Base-by-base conservation (phyloP, 2,329 filamentous ascomycete species). In the Sodiomyces alkalinus region DNA sequence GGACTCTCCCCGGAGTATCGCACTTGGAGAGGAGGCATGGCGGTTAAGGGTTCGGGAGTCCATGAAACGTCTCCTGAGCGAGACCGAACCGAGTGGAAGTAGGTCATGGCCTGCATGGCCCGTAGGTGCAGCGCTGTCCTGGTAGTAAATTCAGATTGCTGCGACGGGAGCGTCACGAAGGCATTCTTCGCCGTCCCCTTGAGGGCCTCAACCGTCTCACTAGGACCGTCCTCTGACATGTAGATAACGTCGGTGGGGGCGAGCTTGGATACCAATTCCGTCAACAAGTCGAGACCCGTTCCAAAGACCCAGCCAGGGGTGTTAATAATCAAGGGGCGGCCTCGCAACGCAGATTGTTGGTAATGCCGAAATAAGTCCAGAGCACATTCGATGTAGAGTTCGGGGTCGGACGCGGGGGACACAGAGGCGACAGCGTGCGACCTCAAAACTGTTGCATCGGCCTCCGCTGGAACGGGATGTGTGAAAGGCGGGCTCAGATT, bases 51-150 rank as follows among this genome's bases (percentile, higher is more conserved):
- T 1, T 52, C 56, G 0, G 58, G 34, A 28, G 63, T 53, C 67
- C 73, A 80, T 24, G 44, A 48, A 13, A 49, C 27, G 29, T 37
- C 34, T 36, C 22, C 28, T 22, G n/a, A 39, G 38, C 14, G 33
- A 33, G 17, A 25, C 30, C 17, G 33, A 31, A 26, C 27, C 18
- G 22, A 38, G 44, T 87, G 81, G 42, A 87, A 82, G 41, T 86
- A 87, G 0, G 79, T 75, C 62, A 83, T 74, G n/a, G 64, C 70
- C 39, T 85, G 78, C 76, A 87, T 83, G 5, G 66, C 64, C 28
- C 78, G 59, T 3, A 81, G 50, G 35, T 86, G 73, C 0, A 68
- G 62, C 0, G 77, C 64, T 7, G 74, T 79, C 20, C 74, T 59
- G 3, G 64, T 55, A 1, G 59, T 59, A 22, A 58, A 58, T 22